Percentiles rank a stretch among this genome's conserved stretches.
These are phyloP conservation scores for Triadica sebifera DNA, from an alignment of 345 rosid species.

Conservation along the genomic window DNA sequence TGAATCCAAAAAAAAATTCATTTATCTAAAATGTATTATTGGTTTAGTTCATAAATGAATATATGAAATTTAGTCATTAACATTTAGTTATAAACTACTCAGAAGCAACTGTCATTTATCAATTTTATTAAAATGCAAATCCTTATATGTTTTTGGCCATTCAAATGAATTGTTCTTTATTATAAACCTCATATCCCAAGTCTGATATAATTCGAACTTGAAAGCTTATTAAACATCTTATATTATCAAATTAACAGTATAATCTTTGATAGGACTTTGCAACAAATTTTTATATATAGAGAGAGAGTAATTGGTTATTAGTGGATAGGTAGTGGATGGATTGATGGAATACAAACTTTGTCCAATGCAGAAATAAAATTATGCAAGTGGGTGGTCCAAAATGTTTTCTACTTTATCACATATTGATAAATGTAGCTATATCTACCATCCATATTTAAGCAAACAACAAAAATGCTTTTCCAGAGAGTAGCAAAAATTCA, in stretches of 20 bases:
- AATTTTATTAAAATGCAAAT: no score
- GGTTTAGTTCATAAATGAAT: no score
- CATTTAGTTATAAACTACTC: no score
- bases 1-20: no score
- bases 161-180: no score
- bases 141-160: no score
- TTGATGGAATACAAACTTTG: slow-evolving; percentile 17
- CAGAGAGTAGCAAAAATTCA: background rate
- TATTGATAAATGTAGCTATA: background rate
- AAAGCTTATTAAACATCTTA: background rate
- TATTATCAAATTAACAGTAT: background rate
- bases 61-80: no score
- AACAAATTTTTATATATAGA: background rate
- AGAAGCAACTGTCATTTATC: no score
- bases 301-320: background rate
- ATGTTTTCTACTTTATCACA: background rate
- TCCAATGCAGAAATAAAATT: slow-evolving; percentile 8
- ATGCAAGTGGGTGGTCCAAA: slow-evolving; percentile 17
- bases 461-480: slow-evolving; percentile 16
- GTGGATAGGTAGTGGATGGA: background rate
- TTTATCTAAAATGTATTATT: no score
- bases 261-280: background rate
- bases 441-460: slow-evolving; percentile 10
- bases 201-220: no score
- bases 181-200: no score